A percentile compares a stretch with the other conserved stretches of the same genome.
phyloP scores from a whole-genome alignment of 2,329 filamentous ascomycete species.

The Calonectria pauciramosa region DNA sequence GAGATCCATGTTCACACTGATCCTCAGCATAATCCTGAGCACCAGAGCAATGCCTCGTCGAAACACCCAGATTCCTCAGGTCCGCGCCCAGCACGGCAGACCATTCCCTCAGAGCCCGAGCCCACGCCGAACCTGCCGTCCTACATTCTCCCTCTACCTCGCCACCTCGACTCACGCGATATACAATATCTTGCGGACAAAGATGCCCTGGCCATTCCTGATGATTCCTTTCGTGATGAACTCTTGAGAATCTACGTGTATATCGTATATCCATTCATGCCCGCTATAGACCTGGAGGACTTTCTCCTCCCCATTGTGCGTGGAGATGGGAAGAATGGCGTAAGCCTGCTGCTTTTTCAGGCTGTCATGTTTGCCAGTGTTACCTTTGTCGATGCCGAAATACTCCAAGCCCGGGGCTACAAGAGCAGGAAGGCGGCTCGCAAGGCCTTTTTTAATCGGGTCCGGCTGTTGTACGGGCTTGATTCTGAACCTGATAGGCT shows the following conservation, averaged over 20 bases:
- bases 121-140: neutral
- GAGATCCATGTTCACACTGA: neutral
- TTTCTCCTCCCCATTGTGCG: slow-evolving; percentile 16
- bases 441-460: slow-evolving; percentile 22
- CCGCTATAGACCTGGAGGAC: slow-evolving; percentile 15
- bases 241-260: slow-evolving; percentile 17
- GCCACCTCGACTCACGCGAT: slow-evolving; percentile 6
- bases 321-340: neutral
- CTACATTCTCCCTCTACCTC: slow-evolving; percentile 13
- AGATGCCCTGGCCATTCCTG: slow-evolving; percentile 23
- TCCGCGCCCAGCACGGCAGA: neutral
- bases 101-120: neutral
- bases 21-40: neutral
- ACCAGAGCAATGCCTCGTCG: neutral
- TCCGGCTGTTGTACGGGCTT: slow-evolving; percentile 17
- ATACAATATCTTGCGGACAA: slow-evolving; percentile 22
- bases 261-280: slow-evolving; percentile 29
- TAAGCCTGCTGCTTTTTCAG: slow-evolving; percentile 25
- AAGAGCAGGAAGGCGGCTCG: slow-evolving; percentile 20
- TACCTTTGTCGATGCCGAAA: slow-evolving; percentile 17
- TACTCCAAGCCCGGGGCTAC: slow-evolving; percentile 12
- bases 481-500: slow-evolving; percentile 22
- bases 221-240: slow-evolving; percentile 21
- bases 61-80: neutral
- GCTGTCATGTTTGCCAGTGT: slow-evolving; percentile 31